Base-by-base conservation (phyloP, 345 rosid species). In the Eucalyptus tenuipes region DNA sequence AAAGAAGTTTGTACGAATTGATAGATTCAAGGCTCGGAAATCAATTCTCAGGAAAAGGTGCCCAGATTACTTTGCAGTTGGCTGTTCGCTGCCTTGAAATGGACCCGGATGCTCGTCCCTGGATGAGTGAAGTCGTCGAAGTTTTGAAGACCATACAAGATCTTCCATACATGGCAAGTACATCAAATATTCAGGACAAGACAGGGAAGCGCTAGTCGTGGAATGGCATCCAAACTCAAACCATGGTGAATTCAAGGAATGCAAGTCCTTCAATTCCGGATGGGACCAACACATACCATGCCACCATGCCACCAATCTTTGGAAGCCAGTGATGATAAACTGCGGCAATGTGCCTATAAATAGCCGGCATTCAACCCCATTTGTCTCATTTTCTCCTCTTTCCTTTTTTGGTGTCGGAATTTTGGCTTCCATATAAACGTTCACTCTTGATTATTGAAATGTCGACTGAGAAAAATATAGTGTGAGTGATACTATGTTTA, bases 21-120 rank as follows among this genome's bases (percentile, higher is more conserved):
- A 88, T 97, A 24, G 99, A 97, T 86, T 95, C 99, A 86, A 97
- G 96, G 25, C 96, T 96, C 29, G 99, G 93, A 87, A 95, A 96
- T 75, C 98, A 95, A 92, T 97, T 93, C 92, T 96, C 98, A 1
- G 92, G 92, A 86, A 95, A 96, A 84, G 97, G 96, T 45, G 96
- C 97, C 87, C 96, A 94, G 91, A 94, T 96, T 89, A 94, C 98
- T 22, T 90, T 94, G 57, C 97, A 96, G 89, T 90, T 97, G 68
- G 97, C 97, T 6, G 94, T 94, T 4, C 97, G 92, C 49, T 97
- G 99, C 89, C 97, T 96, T 87, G 92, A 94, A 93, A 92, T 95
- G 57, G 97, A 97, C 90, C 98, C 96, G 3, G 96, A 95, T 92
- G 91, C 91, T 89, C 93, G 98, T 90, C 99, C 99, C 4, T 92